A percentile compares a stretch with the other conserved stretches of the same genome.
Evolutionary conservation across 352 stramenopile species (phyloP).

Genomic region (Globisporangium orthogonon): DNA sequence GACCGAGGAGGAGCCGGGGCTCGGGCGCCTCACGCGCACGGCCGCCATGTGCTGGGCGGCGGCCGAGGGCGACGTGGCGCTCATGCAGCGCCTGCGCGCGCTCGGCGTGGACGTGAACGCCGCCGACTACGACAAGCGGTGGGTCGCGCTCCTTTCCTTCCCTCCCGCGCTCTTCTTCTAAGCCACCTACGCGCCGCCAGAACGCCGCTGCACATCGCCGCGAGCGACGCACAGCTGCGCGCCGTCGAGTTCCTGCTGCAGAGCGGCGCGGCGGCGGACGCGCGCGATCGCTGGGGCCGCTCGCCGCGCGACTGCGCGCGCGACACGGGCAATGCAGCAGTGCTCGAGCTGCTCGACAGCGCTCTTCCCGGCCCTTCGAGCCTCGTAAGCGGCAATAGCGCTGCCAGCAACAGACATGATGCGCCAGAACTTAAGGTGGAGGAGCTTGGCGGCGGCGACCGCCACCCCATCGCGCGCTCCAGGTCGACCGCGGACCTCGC

Average conservation of each 20-base stretch:
- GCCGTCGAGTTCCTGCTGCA: conserved; percentile 60
- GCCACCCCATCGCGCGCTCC: conserved; percentile 14
- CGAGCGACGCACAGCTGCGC: conserved; percentile 51
- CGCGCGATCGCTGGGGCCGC: conserved; percentile 60
- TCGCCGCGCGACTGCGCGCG: conserved; percentile 65
- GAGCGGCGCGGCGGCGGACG: conserved; percentile 40
- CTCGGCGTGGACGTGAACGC: conserved; percentile 67
- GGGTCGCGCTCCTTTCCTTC: not conserved
- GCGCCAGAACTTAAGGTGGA: not conserved
- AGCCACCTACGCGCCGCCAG: conserved; percentile 12
- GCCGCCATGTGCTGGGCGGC: conserved; percentile 80
- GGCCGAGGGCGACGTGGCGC: conserved; percentile 46
- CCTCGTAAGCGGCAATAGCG: not conserved
- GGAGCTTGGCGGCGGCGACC: not conserved
- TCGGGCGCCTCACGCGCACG: conserved; percentile 35
- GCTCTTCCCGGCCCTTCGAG: conserved; percentile 18
- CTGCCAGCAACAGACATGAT: conserved; percentile 11
- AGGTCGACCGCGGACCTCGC: conserved; percentile 31
- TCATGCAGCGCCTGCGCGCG: conserved; percentile 49
- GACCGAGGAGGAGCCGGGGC: too few species aligned
- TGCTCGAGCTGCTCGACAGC: conserved; percentile 43
- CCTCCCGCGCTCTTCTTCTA: not conserved
- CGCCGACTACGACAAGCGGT: conserved; percentile 77
- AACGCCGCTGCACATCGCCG: conserved; percentile 71
- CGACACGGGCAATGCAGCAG: conserved; percentile 37